These are phyloP conservation scores for Knufia petricola DNA, from an alignment of 2,329 filamentous ascomycete species.

Conservation along the genomic window DNA sequence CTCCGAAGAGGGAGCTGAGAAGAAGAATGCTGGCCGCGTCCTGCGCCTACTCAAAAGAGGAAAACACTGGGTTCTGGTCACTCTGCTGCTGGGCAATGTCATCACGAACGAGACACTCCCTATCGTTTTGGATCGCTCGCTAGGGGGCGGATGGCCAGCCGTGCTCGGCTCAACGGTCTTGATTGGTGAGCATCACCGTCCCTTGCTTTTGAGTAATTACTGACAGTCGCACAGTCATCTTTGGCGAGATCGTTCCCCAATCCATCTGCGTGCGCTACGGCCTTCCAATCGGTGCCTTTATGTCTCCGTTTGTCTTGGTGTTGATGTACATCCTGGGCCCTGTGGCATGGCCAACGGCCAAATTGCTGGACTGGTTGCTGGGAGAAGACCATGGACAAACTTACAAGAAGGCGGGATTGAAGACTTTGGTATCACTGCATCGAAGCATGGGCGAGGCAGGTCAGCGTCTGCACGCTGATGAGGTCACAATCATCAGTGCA, in stretches of 20 bases:
- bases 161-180: constrained; percentile 86
- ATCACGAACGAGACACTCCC: constrained; percentile 96
- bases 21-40: constrained; percentile 73
- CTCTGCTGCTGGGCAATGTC: constrained; percentile 85
- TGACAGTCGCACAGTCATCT: constrained; percentile 61
- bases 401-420: constrained; percentile 96
- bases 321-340: constrained; percentile 91
- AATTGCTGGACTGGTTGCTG: constrained; percentile 84
- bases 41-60: constrained; percentile 70
- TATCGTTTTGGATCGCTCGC: constrained; percentile 84
- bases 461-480: constrained; percentile 88
- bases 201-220: not conserved
- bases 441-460: constrained; percentile 75
- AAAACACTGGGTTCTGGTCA: constrained; percentile 98
- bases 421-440: constrained; percentile 91
- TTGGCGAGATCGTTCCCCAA: constrained; percentile 92
- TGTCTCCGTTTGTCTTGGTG: constrained; percentile 73
- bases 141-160: constrained; percentile 89
- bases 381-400: constrained; percentile 92
- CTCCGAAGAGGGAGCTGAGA: constrained; percentile 75
- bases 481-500: constrained; percentile 97
- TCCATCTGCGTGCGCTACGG: constrained; percentile 95
- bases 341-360: constrained; percentile 87
- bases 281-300: constrained; percentile 85
- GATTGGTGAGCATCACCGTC: constrained; percentile 57